Evolutionary conservation across 495 filamentous ascomycete genomes (phyloP).

Genomic region (Trichoderma virens): DNA sequence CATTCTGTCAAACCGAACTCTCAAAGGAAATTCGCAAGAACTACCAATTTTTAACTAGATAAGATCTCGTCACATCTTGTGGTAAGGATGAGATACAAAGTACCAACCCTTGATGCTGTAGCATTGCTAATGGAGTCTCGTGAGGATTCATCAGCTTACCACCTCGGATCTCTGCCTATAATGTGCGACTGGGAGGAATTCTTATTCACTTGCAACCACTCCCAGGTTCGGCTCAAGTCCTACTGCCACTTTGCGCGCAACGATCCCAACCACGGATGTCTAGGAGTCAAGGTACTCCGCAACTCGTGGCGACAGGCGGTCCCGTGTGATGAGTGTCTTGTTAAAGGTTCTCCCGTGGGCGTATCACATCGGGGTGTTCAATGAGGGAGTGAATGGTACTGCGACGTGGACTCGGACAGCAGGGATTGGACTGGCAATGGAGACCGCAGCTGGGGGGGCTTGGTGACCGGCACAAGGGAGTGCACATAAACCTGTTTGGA

Average conservation of each 20-base stretch:
- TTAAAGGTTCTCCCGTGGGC: neutral
- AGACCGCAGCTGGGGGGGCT: no score
- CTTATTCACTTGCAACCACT: conserved; percentile 52
- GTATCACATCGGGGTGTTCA: neutral
- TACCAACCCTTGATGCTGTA: no score
- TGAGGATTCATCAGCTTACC: neutral
- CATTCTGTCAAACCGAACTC: no score
- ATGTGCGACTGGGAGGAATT: conserved; percentile 67
- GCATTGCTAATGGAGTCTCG: neutral
- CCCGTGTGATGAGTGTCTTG: conserved; percentile 37
- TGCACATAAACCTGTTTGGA: neutral
- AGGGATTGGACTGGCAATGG: no score
- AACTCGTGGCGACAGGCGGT: conserved; percentile 43
- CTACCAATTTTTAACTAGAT: no score
- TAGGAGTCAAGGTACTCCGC: conserved; percentile 51
- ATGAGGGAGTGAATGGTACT: neutral
- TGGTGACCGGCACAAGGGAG: neutral
- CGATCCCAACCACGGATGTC: conserved; percentile 55
- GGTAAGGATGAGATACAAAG: no score
- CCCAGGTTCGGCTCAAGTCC: conserved; percentile 44
- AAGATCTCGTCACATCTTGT: no score
- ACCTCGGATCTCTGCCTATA: conserved; percentile 2
- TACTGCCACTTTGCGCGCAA: conserved; percentile 66
- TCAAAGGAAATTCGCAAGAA: no score
- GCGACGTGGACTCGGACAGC: neutral